A percentile compares a stretch with the other conserved stretches of the same genome.
These are phyloP conservation scores for Myxozyma lipomycoides DNA, from an alignment of 805 yeast genomes.

Conservation along the genomic window DNA sequence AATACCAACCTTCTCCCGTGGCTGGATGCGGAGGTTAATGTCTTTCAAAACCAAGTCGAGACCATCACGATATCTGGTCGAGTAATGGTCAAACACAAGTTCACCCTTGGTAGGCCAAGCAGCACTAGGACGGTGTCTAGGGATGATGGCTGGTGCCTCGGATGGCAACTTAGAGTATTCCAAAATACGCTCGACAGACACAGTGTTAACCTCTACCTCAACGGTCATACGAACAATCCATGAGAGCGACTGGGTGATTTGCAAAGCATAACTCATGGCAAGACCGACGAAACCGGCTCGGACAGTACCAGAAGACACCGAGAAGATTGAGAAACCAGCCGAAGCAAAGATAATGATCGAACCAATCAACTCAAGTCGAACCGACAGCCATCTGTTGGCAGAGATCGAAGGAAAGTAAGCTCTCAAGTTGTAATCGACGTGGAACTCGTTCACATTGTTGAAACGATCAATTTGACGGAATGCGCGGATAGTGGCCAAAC, in stretches of 20 bases:
- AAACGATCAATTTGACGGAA: slow-evolving; percentile 66
- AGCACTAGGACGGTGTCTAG: slow-evolving; percentile 60
- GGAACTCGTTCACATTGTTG: slow-evolving; percentile 48
- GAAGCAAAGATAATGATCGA: slow-evolving; percentile 82
- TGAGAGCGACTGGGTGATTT: slow-evolving; percentile 86
- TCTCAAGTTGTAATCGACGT: slow-evolving; percentile 77
- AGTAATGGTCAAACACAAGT: slow-evolving; percentile 63
- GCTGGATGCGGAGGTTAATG: slow-evolving; percentile 58
- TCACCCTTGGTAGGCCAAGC: slow-evolving; percentile 74
- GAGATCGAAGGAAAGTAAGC: slow-evolving; percentile 90
- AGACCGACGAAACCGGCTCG: slow-evolving; percentile 93
- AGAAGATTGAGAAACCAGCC: slow-evolving; percentile 72
- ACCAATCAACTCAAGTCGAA: slow-evolving; percentile 86
- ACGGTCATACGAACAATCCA: slow-evolving; percentile 99
- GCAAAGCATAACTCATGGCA: slow-evolving; percentile 87
- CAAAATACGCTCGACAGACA: slow-evolving; percentile 88
- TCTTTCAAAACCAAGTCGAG: slow-evolving; percentile 73
- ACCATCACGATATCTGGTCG: slow-evolving; percentile 80
- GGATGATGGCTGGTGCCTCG: slow-evolving; percentile 78
- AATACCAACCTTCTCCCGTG: slow-evolving; percentile 85
- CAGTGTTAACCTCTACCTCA: slow-evolving; percentile 95
- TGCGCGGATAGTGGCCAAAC: slow-evolving; percentile 75
- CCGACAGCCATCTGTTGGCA: slow-evolving; percentile 97
- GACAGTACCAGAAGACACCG: slow-evolving; percentile 62
- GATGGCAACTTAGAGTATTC: slow-evolving; percentile 75